Conservation (phyloP, 306 rosid genomes). For the Macrotyloma uniflorum region DNA sequence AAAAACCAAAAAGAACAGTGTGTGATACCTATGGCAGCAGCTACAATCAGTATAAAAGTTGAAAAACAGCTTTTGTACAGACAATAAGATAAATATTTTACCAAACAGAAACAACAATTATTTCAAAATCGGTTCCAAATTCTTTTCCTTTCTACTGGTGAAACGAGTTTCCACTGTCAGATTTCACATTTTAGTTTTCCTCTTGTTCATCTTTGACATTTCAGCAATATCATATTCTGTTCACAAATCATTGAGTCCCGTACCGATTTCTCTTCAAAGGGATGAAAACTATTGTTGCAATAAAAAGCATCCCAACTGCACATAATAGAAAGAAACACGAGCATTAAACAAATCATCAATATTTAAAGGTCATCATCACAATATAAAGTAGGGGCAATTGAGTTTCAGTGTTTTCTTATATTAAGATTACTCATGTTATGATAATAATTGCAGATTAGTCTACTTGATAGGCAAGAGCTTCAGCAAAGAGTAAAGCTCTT, state of each 20-base stretch:
- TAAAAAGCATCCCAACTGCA: background rate
- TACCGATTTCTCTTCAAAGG: slow-evolving; percentile 3
- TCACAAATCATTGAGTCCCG: slow-evolving; percentile 12
- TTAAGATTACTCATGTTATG: slow-evolving; percentile 31
- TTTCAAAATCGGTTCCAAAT: too few relatives aligned
- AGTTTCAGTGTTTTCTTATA: background rate
- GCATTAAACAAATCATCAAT: background rate
- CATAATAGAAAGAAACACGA: slow-evolving; percentile 1
- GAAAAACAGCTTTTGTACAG: too few relatives aligned
- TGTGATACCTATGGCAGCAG: too few relatives aligned
- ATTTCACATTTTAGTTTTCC: too few relatives aligned
- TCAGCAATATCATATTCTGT: background rate
- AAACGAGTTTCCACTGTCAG: too few relatives aligned
- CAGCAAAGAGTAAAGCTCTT: slow-evolving; percentile 78
- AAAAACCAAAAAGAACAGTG: too few relatives aligned
- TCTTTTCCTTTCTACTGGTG: too few relatives aligned
- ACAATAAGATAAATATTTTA: too few relatives aligned
- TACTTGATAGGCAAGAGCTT: slow-evolving; percentile 94
- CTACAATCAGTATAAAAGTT: too few relatives aligned
- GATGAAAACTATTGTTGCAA: background rate
- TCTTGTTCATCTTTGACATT: background rate
- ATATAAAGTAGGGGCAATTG: background rate
- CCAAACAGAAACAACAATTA: too few relatives aligned
- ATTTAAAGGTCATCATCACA: background rate
- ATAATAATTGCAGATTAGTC: slow-evolving; percentile 68